These are phyloP conservation scores for Termitomyces heimii DNA, from an alignment of 768 basidiomycete genomes.

Conservation along the genomic window DNA sequence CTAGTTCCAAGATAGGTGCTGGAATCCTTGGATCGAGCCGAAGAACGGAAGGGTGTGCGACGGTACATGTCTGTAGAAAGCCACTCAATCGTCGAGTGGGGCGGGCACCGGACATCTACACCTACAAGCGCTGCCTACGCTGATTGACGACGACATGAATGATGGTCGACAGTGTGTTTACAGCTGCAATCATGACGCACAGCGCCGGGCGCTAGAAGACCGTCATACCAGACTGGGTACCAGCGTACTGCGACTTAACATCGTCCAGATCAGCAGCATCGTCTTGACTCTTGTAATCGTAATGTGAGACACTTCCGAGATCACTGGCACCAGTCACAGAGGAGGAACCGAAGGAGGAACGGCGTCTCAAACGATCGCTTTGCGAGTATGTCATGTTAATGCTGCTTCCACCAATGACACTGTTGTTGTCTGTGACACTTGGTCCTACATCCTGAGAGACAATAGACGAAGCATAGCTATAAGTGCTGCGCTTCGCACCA, in stretches of 20 bases:
- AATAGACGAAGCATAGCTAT: constrained; percentile 87
- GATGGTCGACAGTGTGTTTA: constrained; percentile 4
- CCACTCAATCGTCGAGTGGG: constrained; percentile 6
- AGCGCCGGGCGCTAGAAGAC: constrained; percentile 47
- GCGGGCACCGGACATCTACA: not conserved
- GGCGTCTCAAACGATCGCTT: constrained; percentile 78
- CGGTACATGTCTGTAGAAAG: constrained; percentile 8
- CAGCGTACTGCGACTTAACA: constrained; percentile 84
- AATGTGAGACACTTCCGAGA: constrained; percentile 70
- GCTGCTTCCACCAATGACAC: constrained; percentile 53
- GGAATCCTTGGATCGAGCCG: constrained; percentile 8
- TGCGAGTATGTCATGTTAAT: constrained; percentile 80
- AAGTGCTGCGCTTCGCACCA: constrained; percentile 69
- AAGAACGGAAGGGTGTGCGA: constrained; percentile 10
- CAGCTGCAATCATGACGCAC: constrained; percentile 3
- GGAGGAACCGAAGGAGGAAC: constrained; percentile 64
- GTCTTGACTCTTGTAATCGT: constrained; percentile 89
- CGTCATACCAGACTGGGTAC: constrained; percentile 80
- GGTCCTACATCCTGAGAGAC: constrained; percentile 86
- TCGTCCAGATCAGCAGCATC: constrained; percentile 76
- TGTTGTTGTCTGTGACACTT: constrained; percentile 52
- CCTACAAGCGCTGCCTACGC: constrained; percentile 5
- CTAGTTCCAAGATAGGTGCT: constrained; percentile 13
- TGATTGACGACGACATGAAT: constrained; percentile 4
- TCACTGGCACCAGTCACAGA: constrained; percentile 73